A percentile compares a stretch with the other conserved stretches of the same genome.
phyloP scores from a whole-genome alignment of 139 green algal species.

The Chlamydomonas sp. region DNA sequence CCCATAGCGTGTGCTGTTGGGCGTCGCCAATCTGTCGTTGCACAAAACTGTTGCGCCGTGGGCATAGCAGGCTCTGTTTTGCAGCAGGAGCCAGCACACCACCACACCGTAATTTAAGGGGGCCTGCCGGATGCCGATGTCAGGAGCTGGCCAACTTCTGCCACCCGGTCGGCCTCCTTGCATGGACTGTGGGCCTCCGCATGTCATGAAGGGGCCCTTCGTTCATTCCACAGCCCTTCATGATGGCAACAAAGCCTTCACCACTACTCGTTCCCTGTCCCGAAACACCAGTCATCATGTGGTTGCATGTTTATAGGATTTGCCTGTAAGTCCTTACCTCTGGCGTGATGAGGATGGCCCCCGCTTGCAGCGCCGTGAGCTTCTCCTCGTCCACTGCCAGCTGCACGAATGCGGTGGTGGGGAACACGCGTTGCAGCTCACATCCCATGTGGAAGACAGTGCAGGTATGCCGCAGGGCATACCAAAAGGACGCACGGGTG shows the following conservation, averaged over 20 bases:
- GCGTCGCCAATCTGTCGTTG: no score
- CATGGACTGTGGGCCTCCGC: no score
- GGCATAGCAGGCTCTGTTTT: background rate
- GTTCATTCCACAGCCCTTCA: no score
- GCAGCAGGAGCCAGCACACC: background rate
- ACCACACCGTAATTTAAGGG: background rate
- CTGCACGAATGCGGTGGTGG: constrained; percentile 15
- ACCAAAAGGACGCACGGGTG: background rate
- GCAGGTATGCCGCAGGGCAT: background rate
- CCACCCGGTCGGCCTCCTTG: no score
- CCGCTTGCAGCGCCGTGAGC: constrained; percentile 31
- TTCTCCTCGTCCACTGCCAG: constrained; percentile 17
- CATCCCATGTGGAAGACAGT: background rate
- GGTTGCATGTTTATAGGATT: no score
- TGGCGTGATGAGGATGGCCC: constrained; percentile 38
- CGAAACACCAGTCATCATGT: no score
- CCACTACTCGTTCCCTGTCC: no score
- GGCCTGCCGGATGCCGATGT: background rate
- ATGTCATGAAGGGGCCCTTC: no score
- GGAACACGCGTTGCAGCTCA: background rate
- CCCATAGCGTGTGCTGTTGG: no score
- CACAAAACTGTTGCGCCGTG: no score
- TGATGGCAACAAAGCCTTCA: no score
- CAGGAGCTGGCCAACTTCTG: background rate
- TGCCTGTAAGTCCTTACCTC: constrained; percentile 1